Conservation (phyloP, 352 stramenopile genomes). For the Phytophthora pinifolia region DNA sequence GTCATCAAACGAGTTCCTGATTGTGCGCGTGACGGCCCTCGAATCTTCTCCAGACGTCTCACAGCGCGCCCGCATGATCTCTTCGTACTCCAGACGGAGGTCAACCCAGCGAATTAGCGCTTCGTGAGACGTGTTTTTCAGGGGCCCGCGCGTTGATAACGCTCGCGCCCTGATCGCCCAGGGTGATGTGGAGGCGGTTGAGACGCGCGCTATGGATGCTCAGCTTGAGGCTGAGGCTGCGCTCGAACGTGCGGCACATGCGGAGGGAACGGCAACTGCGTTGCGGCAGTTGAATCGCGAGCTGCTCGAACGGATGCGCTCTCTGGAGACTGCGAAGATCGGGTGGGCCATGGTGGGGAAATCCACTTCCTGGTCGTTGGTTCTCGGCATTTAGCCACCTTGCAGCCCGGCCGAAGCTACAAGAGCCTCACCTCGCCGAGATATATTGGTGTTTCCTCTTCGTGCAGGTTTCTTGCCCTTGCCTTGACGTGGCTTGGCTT, state of each 20-base stretch:
- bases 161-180: no score
- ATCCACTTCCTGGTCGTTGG: neutral
- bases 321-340: conserved; percentile 12
- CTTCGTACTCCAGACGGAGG: conserved; percentile 15
- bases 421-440: neutral
- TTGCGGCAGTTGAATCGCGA: no score
- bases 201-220: no score
- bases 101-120: conserved; percentile 22
- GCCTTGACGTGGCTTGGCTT: no score
- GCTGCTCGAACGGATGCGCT: no score
- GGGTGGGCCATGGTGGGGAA: conserved; percentile 1
- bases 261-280: no score
- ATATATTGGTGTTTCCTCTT: no score
- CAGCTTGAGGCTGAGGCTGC: no score
- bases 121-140: conserved; percentile 21
- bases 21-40: conserved; percentile 11
- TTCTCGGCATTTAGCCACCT: neutral
- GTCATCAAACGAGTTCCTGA: conserved; percentile 15
- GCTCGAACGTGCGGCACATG: no score
- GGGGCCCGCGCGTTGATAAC: no score
- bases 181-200: no score
- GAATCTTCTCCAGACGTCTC: conserved; percentile 10
- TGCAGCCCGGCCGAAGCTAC: neutral
- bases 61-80: conserved; percentile 21
- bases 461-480: no score